phyloP scores from a whole-genome alignment of 2,329 filamentous ascomycete genomes.

The Beauveria sp. region DNA sequence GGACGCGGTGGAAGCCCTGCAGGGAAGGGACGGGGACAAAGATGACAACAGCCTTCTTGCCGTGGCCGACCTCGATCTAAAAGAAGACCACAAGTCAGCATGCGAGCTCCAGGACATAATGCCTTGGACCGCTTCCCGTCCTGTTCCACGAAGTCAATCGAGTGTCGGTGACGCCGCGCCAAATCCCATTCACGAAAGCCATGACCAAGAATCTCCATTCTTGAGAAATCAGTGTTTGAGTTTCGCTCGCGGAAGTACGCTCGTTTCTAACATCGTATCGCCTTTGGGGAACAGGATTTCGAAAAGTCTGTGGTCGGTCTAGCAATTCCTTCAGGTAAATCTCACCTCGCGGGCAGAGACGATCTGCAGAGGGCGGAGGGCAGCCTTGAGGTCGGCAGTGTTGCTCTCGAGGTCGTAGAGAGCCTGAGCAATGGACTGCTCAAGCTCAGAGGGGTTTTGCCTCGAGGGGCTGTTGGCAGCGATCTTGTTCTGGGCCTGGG shows the following conservation, averaged over 20 bases:
- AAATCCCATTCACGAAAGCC: conserved; percentile 9
- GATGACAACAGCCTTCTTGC: conserved; percentile 99
- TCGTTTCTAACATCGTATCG: conserved; percentile 14
- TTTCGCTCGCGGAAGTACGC: conserved; percentile 8
- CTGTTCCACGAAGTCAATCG: conserved; percentile 50
- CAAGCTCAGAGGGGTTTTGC: conserved; percentile 93
- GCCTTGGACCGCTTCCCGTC: conserved; percentile 70
- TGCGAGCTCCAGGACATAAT: conserved; percentile 63
- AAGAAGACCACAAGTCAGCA: conserved; percentile 61
- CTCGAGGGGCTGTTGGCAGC: conserved; percentile 93
- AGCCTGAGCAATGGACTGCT: conserved; percentile 93
- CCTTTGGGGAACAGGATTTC: conserved; percentile 38
- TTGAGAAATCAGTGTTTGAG: neutral
- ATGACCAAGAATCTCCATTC: neutral
- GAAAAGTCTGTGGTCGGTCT: conserved; percentile 18
- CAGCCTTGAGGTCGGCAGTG: conserved; percentile 94
- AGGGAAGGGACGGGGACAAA: conserved; percentile 99
- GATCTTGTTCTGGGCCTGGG: conserved; percentile 91
- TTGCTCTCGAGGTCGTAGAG: conserved; percentile 99
- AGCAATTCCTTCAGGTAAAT: conserved; percentile 30
- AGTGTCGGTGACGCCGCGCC: conserved; percentile 15
- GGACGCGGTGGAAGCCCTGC: conserved; percentile 96
- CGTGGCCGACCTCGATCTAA: conserved; percentile 99
- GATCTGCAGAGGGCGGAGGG: conserved; percentile 96
- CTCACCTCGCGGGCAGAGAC: conserved; percentile 99